Conservation (phyloP, 805 yeast species). For the Hemisphaericaspora nanyangensis region DNA sequence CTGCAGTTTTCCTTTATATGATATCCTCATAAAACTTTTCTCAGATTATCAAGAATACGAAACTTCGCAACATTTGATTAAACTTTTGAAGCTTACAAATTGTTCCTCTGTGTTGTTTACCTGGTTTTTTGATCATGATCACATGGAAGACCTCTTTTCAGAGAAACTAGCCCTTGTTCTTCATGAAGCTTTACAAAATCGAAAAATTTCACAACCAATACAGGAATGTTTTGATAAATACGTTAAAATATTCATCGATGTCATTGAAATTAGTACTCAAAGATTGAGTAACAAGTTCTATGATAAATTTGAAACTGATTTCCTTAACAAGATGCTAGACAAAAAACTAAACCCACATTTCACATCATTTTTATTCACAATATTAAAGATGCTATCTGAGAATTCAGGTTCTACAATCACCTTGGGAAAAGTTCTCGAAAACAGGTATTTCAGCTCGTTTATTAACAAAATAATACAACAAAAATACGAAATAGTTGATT, state of each 20-base stretch:
- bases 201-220: not conserved
- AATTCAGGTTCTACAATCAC: not conserved
- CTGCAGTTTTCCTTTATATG: constrained; percentile 18
- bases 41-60: constrained; percentile 1
- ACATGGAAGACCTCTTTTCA: not conserved
- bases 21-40: constrained; percentile 16
- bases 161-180: not conserved
- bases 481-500: not conserved
- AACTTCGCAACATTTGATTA: not conserved
- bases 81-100: constrained; percentile 6
- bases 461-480: not conserved
- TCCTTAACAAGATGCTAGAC: constrained; percentile 4
- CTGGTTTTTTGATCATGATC: constrained; percentile 1
- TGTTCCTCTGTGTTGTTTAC: constrained; percentile 2
- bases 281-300: constrained; percentile 2
- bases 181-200: not conserved
- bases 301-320: constrained; percentile 2
- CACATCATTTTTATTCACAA: constrained; percentile 6
- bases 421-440: constrained; percentile 1
- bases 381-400: constrained; percentile 4
- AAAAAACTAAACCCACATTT: not conserved
- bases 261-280: constrained; percentile 3
- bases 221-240: constrained; percentile 2
- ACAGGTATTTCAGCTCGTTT: constrained; percentile 2
- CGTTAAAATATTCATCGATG: constrained; percentile 1